Percentiles rank a stretch among this genome's conserved stretches.
Evolutionary conservation across 129 eudicot genomes (phyloP).

Genomic region (Dittrichia graveolens): DNA sequence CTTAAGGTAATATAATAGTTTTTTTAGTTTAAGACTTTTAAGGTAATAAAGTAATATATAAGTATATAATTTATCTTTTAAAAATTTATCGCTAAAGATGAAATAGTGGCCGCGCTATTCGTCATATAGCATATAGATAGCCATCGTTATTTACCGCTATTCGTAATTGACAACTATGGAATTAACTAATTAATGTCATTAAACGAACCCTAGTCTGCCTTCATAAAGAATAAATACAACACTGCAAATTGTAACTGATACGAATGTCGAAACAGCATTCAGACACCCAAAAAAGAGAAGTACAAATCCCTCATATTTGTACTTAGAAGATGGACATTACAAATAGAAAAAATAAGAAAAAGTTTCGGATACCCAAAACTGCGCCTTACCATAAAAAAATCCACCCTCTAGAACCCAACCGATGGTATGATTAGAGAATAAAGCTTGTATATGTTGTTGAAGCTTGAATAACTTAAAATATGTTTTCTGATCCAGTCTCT

Average conservation of each 20-base stretch:
- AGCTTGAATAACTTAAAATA: not conserved
- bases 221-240: slow-evolving; percentile 35
- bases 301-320: slow-evolving; percentile 15
- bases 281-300: slow-evolving; percentile 17
- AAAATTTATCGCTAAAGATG: too few species aligned
- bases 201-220: slow-evolving; percentile 14
- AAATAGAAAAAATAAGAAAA: not conserved
- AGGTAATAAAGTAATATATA: too few species aligned
- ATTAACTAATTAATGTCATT: slow-evolving; percentile 19
- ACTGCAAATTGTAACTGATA: slow-evolving; percentile 25
- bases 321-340: slow-evolving; percentile 4
- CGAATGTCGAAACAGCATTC: slow-evolving; percentile 15
- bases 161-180: not conserved
- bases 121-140: too few species aligned
- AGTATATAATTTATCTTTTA: too few species aligned
- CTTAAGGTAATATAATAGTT: too few species aligned
- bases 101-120: too few species aligned
- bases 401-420: slow-evolving; percentile 34
- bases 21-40: too few species aligned
- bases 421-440: slow-evolving; percentile 21
- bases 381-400: slow-evolving; percentile 21
- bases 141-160: too few species aligned
- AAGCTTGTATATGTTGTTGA: slow-evolving; percentile 17
- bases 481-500: slow-evolving; percentile 1
- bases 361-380: not conserved